Evolutionary conservation across 805 yeast species (phyloP).

Genomic region (Lachancea mirantina): DNA sequence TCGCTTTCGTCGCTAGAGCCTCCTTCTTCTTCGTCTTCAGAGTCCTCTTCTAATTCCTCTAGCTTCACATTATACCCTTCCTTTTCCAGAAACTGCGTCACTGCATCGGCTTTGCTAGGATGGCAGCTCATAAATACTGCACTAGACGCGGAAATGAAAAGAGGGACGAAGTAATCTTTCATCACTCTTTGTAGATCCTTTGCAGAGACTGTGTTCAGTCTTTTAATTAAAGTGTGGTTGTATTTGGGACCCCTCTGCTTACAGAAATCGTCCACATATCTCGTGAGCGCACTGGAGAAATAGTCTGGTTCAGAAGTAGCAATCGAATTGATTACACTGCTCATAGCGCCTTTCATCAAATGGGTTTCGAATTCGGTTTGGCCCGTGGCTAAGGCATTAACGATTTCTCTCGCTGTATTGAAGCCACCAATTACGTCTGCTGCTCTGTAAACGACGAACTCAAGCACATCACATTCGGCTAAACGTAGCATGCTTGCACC

Average conservation of each 20-base stretch:
- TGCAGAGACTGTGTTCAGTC: constrained; percentile 45
- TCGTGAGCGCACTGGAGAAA: constrained; percentile 56
- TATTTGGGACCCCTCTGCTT: constrained; percentile 66
- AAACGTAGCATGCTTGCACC: constrained; percentile 62
- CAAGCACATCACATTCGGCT: constrained; percentile 59
- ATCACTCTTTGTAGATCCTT: constrained; percentile 35
- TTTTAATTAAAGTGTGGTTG: constrained; percentile 44
- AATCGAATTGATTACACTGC: constrained; percentile 63
- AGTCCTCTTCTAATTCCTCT: constrained; percentile 44
- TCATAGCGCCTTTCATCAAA: constrained; percentile 63
- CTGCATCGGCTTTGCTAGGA: constrained; percentile 47
- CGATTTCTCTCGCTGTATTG: constrained; percentile 56
- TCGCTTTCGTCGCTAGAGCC: constrained; percentile 2
- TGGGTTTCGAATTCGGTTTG: constrained; percentile 45
- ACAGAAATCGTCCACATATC: constrained; percentile 59
- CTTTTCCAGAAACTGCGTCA: constrained; percentile 40
- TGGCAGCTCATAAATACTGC: constrained; percentile 68
- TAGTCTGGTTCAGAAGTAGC: constrained; percentile 64
- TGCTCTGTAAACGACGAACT: constrained; percentile 69
- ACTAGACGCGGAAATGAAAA: constrained; percentile 54
- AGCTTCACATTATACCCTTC: constrained; percentile 56
- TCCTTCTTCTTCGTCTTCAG: constrained; percentile 17
- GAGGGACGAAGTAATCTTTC: constrained; percentile 52
- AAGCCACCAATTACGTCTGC: constrained; percentile 66
- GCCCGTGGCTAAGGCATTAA: constrained; percentile 54